Evolutionary conservation across 73 alveolate species (phyloP).

Genomic region (Breviolum minutum): DNA sequence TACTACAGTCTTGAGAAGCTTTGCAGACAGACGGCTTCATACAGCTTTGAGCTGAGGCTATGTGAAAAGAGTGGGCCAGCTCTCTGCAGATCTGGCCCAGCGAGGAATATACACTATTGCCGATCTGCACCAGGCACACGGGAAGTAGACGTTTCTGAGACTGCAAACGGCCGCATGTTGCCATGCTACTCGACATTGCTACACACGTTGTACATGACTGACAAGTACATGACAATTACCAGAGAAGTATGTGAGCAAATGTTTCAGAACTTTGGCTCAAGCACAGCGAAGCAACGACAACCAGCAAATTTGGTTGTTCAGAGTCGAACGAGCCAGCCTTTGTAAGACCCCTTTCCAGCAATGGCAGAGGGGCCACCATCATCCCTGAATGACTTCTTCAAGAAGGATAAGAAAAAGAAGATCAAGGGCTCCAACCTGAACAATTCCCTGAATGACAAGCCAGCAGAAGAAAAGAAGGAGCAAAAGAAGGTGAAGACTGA

Average conservation of each 20-base stretch:
- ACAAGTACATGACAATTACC: not conserved
- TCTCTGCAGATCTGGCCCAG: constrained; percentile 28
- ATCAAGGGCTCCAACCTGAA: constrained; percentile 90
- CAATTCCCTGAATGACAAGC: constrained; percentile 49
- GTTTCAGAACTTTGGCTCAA: constrained; percentile 6
- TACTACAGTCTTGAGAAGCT: too few relatives aligned
- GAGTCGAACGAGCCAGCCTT: constrained; percentile 28
- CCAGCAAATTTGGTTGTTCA: constrained; percentile 25
- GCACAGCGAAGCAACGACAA: constrained; percentile 32
- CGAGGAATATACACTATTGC: constrained; percentile 50
- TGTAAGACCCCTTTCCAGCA: constrained; percentile 9
- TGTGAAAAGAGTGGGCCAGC: constrained; percentile 3
- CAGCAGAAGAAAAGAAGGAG: constrained; percentile 58
- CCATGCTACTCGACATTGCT: too few relatives aligned
- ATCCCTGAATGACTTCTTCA: constrained; percentile 76
- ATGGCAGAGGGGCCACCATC: constrained; percentile 40
- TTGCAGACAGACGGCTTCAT: not conserved
- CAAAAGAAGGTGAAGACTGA: constrained; percentile 41
- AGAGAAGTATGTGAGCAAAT: not conserved
- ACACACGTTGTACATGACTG: too few relatives aligned
- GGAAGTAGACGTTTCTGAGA: not conserved
- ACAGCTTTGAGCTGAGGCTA: constrained; percentile 21
- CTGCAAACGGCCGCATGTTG: too few relatives aligned
- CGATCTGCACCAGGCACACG: constrained; percentile 51
- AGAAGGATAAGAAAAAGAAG: constrained; percentile 86